Percentiles rank a stretch among this genome's conserved stretches.
Evolutionary conservation across 495 filamentous ascomycete species (phyloP).

Genomic region (Trichoderma gamsii): DNA sequence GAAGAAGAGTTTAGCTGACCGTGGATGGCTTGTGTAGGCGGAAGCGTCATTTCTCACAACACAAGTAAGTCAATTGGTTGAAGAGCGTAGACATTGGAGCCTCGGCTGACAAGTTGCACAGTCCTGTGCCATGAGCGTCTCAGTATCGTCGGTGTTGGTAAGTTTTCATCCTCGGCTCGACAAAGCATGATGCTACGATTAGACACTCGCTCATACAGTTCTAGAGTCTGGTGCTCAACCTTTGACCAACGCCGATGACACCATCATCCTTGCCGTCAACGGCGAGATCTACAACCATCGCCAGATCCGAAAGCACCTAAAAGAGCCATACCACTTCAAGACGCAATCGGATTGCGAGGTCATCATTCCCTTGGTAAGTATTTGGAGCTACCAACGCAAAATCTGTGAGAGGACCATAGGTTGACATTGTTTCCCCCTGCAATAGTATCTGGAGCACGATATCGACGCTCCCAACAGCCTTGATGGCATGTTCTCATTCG

Average conservation of each 20-base stretch:
- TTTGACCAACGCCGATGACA: constrained; percentile 82
- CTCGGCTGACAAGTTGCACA: constrained; percentile 29
- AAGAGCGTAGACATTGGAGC: neutral
- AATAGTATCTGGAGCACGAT: constrained; percentile 83
- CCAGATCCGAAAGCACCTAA: constrained; percentile 77
- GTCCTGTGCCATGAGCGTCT: constrained; percentile 96
- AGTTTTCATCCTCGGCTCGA: constrained; percentile 28
- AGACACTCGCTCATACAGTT: constrained; percentile 28
- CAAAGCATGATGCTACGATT: neutral
- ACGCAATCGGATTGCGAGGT: constrained; percentile 98
- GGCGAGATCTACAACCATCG: constrained; percentile 99
- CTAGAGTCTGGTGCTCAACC: constrained; percentile 92
- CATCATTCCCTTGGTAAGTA: constrained; percentile 86
- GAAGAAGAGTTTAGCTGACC: constrained; percentile 10
- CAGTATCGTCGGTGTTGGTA: constrained; percentile 96
- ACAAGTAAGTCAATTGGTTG: constrained; percentile 56
- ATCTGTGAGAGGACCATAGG: neutral
- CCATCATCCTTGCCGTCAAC: constrained; percentile 90
- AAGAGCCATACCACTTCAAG: constrained; percentile 83
- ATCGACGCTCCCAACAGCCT: constrained; percentile 89
- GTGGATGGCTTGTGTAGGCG: constrained; percentile 51
- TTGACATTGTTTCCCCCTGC: neutral
- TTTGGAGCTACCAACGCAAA: neutral
- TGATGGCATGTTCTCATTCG: constrained; percentile 99
- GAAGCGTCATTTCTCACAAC: constrained; percentile 79